Percentiles rank a stretch among this genome's conserved stretches.
These are phyloP conservation scores for Alternaria infectoria DNA, from an alignment of 2,329 filamentous ascomycete species.

Conservation along the genomic window DNA sequence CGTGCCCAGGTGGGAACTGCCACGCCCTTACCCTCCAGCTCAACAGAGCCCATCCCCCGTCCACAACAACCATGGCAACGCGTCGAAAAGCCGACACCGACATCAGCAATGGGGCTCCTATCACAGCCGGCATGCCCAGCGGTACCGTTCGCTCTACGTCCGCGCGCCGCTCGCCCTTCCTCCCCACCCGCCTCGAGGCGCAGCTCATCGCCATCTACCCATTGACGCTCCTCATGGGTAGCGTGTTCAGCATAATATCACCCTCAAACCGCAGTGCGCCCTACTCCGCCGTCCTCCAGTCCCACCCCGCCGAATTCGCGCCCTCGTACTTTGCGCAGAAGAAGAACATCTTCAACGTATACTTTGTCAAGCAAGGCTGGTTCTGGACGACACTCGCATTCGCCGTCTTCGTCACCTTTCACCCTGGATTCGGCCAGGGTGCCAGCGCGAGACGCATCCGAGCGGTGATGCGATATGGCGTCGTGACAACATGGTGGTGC, in stretches of 20 bases:
- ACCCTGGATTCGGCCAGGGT: constrained; percentile 63
- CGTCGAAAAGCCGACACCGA: constrained; percentile 38
- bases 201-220: constrained; percentile 76
- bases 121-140: constrained; percentile 33
- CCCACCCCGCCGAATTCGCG: constrained; percentile 64
- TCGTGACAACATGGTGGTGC: constrained; percentile 81
- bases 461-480: constrained; percentile 70
- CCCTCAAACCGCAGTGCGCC: constrained; percentile 68
- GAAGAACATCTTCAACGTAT: constrained; percentile 86
- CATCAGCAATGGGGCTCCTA: constrained; percentile 17
- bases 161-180: constrained; percentile 60
- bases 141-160: constrained; percentile 30
- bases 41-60: neutral
- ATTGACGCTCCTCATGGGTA: constrained; percentile 77
- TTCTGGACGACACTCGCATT: constrained; percentile 85
- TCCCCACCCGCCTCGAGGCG: constrained; percentile 73
- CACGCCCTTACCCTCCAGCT: neutral
- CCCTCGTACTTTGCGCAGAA: constrained; percentile 94
- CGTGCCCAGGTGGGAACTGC: neutral
- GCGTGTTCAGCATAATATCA: constrained; percentile 78
- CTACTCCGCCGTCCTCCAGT: constrained; percentile 68
- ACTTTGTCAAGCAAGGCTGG: constrained; percentile 97
- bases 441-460: constrained; percentile 56
- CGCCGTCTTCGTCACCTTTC: constrained; percentile 69
- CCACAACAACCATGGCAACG: constrained; percentile 33